These are phyloP conservation scores for Antitrichia curtipendula DNA, from an alignment of 225 moss, liverwort and hornwort species.

Conservation along the genomic window DNA sequence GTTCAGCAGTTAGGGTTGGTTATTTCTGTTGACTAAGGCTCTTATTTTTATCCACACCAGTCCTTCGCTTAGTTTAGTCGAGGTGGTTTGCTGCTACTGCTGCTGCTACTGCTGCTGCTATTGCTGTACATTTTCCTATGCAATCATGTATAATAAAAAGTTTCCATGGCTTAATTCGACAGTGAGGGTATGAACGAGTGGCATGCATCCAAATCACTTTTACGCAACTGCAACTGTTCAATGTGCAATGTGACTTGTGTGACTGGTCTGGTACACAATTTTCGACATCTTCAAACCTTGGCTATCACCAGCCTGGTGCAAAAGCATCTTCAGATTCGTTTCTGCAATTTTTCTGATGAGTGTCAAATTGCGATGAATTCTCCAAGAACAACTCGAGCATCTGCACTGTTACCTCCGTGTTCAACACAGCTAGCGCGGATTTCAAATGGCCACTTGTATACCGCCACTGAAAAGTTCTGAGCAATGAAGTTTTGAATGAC, in stretches of 20 bases:
- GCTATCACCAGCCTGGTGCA: background rate
- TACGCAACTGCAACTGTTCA: background rate
- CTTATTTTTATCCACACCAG: conserved; percentile 6
- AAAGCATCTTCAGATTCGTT: background rate
- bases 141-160: conserved; percentile 25
- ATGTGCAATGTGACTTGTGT: background rate
- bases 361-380: background rate
- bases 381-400: background rate
- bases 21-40: conserved; percentile 6
- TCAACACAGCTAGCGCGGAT: background rate
- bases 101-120: background rate
- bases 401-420: background rate
- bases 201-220: background rate
- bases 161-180: background rate
- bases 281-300: background rate
- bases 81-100: conserved; percentile 11
- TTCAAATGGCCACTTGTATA: background rate
- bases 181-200: background rate
- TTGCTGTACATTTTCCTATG: conserved; percentile 12
- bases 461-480: background rate
- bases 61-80: background rate
- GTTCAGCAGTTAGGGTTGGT: conserved; percentile 8
- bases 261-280: background rate
- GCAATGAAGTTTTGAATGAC: background rate
- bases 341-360: background rate